phyloP scores from a whole-genome alignment of 2,329 filamentous ascomycete genomes.

The Penicillium sp. region DNA sequence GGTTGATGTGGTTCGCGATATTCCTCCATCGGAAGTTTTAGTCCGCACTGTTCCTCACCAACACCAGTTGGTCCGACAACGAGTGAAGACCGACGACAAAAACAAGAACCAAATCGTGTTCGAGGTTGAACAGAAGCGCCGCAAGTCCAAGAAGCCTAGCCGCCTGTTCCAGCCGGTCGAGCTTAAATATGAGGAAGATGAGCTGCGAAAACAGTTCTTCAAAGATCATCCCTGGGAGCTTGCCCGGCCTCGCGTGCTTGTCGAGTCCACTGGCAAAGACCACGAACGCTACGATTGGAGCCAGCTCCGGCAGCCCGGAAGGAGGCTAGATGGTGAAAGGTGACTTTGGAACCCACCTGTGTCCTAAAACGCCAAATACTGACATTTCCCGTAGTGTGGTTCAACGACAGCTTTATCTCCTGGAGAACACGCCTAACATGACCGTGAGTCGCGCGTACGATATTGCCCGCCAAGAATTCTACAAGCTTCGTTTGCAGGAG shows the following conservation, averaged over 20 bases:
- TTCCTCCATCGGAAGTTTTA: conserved; percentile 62
- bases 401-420: conserved; percentile 85
- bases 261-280: conserved; percentile 86
- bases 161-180: conserved; percentile 77
- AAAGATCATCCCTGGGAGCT: conserved; percentile 96
- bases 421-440: conserved; percentile 63
- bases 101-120: conserved; percentile 36
- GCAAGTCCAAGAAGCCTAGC: conserved; percentile 65
- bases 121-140: conserved; percentile 36
- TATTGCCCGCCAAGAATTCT: conserved; percentile 84
- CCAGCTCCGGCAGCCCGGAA: conserved; percentile 70
- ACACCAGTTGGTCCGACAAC: conserved; percentile 44
- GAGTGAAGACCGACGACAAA: conserved; percentile 33
- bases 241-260: conserved; percentile 78
- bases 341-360: conserved; percentile 42
- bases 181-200: conserved; percentile 81
- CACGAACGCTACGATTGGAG: conserved; percentile 77
- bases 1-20: conserved; percentile 57
- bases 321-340: conserved; percentile 82
- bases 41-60: conserved; percentile 57
- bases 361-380: neutral
- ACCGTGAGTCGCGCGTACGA: conserved; percentile 76
- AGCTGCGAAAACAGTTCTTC: conserved; percentile 78
- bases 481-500: conserved; percentile 75
- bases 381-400: conserved; percentile 66